phyloP scores from a whole-genome alignment of 768 basidiomycete species.

The Termitomyces sp. region DNA sequence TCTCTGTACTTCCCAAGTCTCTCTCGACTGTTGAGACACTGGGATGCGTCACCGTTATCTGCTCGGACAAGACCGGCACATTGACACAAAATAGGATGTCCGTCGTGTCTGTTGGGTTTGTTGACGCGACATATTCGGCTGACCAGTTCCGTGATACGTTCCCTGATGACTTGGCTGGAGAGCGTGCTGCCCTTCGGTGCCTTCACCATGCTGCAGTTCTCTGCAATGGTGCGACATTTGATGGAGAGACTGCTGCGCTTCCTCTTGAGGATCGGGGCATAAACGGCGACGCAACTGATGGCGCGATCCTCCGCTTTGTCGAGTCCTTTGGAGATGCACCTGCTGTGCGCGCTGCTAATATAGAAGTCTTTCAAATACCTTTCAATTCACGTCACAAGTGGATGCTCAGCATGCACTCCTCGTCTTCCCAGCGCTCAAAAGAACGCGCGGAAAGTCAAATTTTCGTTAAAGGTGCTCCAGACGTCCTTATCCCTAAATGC shows the following conservation, averaged over 20 bases:
- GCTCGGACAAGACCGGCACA: conserved; percentile 56
- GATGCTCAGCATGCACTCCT: conserved; percentile 41
- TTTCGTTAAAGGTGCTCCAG: conserved; percentile 56
- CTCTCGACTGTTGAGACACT: conserved; percentile 63
- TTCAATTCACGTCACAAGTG: conserved; percentile 52
- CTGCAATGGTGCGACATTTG: conserved; percentile 54
- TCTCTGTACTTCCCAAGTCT: conserved; percentile 27
- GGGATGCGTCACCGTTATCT: conserved; percentile 49
- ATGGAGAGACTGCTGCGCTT: conserved; percentile 20
- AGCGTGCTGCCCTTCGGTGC: conserved; percentile 9
- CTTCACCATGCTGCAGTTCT: conserved; percentile 34
- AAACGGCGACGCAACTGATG: conserved; percentile 47
- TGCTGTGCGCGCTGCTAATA: conserved; percentile 14
- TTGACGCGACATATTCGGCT: conserved; percentile 24
- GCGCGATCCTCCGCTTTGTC: conserved; percentile 44
- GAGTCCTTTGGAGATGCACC: conserved; percentile 22
- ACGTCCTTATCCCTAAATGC: conserved; percentile 40
- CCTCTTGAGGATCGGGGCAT: conserved; percentile 24
- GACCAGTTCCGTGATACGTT: conserved; percentile 13
- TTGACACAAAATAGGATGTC: conserved; percentile 57
- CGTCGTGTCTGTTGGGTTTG: conserved; percentile 39
- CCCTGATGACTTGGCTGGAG: conserved; percentile 4
- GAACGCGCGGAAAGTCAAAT: conserved; percentile 20
- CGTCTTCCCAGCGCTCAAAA: neutral
- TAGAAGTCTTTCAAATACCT: conserved; percentile 31